A percentile compares a stretch with the other conserved stretches of the same genome.
Evolutionary conservation across 2,329 filamentous ascomycete genomes (phyloP).

Genomic region (Neophaeococcomyces aloes): DNA sequence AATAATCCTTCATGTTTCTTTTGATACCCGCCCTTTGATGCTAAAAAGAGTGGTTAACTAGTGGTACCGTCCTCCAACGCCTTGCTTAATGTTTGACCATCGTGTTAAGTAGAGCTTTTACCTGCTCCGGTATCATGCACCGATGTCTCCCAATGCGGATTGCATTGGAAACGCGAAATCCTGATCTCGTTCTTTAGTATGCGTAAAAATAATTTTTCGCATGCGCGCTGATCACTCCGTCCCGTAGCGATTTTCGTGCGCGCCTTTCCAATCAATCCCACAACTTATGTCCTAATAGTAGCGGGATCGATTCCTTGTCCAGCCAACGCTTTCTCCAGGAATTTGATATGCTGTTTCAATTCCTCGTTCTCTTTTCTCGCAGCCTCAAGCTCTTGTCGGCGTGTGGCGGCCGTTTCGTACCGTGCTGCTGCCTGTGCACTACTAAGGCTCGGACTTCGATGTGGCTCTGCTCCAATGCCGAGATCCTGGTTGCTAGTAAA

Average conservation of each 20-base stretch:
- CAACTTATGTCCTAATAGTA: background rate
- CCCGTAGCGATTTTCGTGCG: too few relatives aligned
- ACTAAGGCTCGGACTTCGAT: conserved; percentile 20
- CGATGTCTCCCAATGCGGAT: too few relatives aligned
- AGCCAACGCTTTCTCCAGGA: conserved; percentile 29
- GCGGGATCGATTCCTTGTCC: background rate
- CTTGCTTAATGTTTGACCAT: too few relatives aligned
- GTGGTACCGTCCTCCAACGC: background rate
- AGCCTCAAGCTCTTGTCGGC: conserved; percentile 34
- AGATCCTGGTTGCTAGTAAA: background rate
- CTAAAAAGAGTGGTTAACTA: too few relatives aligned
- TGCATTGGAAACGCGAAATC: too few relatives aligned
- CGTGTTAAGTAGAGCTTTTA: too few relatives aligned
- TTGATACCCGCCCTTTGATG: too few relatives aligned
- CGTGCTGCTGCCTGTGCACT: conserved; percentile 27
- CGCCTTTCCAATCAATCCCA: background rate
- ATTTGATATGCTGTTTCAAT: conserved; percentile 34
- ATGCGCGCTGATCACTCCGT: too few relatives aligned
- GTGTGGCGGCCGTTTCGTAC: conserved; percentile 33
- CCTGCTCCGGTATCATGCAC: too few relatives aligned
- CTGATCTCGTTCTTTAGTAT: too few relatives aligned
- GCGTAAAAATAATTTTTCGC: too few relatives aligned
- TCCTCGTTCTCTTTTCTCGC: conserved; percentile 38
- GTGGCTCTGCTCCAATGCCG: background rate
- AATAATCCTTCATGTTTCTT: too few relatives aligned